phyloP scores from a whole-genome alignment of 306 rosid genomes.

The Cicer bijugum region DNA sequence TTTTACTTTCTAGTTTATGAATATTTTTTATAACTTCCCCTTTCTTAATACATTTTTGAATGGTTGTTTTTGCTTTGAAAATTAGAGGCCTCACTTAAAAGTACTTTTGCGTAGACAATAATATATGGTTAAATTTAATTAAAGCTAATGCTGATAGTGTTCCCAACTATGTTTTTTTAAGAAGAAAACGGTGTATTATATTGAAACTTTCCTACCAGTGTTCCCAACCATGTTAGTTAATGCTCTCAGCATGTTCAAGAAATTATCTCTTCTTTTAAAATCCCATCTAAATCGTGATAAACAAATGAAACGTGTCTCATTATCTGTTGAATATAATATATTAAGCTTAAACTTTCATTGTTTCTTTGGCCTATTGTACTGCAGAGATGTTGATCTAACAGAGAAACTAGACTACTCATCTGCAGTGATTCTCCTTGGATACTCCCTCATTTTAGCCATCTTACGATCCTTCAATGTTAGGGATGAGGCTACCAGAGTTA shows the following conservation, averaged over 20 bases:
- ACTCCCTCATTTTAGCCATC: slow-evolving; percentile 71
- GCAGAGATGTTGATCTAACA: slow-evolving; percentile 78
- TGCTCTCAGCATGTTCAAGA: slow-evolving; percentile 30
- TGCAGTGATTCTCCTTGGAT: slow-evolving; percentile 78
- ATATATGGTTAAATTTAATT: slow-evolving; percentile 21
- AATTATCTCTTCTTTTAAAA: background rate
- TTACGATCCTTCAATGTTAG: slow-evolving; percentile 65
- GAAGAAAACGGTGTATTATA: too few species aligned
- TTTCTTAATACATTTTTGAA: background rate
- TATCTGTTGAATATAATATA: slow-evolving; percentile 18
- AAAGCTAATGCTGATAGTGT: background rate
- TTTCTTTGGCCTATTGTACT: slow-evolving; percentile 30
- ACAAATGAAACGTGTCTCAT: background rate
- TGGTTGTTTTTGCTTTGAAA: slow-evolving; percentile 4
- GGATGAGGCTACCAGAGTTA: slow-evolving; percentile 72
- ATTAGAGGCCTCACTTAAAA: slow-evolving; percentile 15
- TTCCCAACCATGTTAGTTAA: background rate
- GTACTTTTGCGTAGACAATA: background rate
- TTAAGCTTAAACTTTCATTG: slow-evolving; percentile 6
- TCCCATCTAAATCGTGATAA: background rate
- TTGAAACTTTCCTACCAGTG: too few species aligned
- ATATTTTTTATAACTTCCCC: slow-evolving; percentile 10
- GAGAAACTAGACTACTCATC: slow-evolving; percentile 86
- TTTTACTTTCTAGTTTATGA: background rate
- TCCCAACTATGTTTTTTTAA: background rate